These are phyloP conservation scores for Ochromonas danica DNA, from an alignment of 108 stramenopile species.

Conservation along the genomic window DNA sequence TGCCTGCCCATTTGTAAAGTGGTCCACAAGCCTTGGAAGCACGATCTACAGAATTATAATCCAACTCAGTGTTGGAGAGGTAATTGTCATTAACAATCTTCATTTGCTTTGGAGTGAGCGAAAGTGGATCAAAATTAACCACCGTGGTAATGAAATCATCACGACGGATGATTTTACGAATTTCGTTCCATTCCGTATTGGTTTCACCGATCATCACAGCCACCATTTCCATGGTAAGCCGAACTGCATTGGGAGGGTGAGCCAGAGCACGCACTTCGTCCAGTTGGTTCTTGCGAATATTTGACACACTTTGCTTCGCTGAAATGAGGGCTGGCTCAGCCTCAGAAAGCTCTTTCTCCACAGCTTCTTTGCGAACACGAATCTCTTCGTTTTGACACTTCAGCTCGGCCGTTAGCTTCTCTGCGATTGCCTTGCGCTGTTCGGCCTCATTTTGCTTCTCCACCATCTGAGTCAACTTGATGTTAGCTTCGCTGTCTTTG, in stretches of 20 bases:
- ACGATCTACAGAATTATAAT: slow-evolving; percentile 43
- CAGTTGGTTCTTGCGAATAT: slow-evolving; percentile 91
- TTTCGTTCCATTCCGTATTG: slow-evolving; percentile 83
- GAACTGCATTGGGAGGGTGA: slow-evolving; percentile 87
- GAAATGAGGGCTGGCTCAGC: slow-evolving; percentile 88
- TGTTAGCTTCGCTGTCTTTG: slow-evolving; percentile 84
- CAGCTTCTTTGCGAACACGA: slow-evolving; percentile 50
- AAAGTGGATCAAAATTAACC: slow-evolving; percentile 87
- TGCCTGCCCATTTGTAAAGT: slow-evolving; percentile 89
- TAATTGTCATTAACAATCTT: slow-evolving; percentile 76
- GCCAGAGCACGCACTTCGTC: slow-evolving; percentile 88
- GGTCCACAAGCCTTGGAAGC: slow-evolving; percentile 88
- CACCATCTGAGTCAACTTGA: slow-evolving; percentile 96
- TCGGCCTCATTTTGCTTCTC: slow-evolving; percentile 95
- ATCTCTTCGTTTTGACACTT: slow-evolving; percentile 70
- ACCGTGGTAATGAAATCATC: slow-evolving; percentile 93
- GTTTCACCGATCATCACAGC: slow-evolving; percentile 87
- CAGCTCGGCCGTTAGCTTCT: slow-evolving; percentile 78
- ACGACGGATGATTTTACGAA: slow-evolving; percentile 81
- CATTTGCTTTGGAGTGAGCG: slow-evolving; percentile 71
- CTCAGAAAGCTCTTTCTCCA: slow-evolving; percentile 84
- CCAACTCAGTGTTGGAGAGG: slow-evolving; percentile 66
- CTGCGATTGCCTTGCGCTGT: slow-evolving; percentile 82
- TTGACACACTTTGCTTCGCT: slow-evolving; percentile 79
- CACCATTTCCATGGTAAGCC: slow-evolving; percentile 89